Percentiles rank a stretch among this genome's conserved stretches.
Evolutionary conservation across 1,284 basidiomycete genomes (phyloP).

Genomic region (Phaffia rhodozyma): DNA sequence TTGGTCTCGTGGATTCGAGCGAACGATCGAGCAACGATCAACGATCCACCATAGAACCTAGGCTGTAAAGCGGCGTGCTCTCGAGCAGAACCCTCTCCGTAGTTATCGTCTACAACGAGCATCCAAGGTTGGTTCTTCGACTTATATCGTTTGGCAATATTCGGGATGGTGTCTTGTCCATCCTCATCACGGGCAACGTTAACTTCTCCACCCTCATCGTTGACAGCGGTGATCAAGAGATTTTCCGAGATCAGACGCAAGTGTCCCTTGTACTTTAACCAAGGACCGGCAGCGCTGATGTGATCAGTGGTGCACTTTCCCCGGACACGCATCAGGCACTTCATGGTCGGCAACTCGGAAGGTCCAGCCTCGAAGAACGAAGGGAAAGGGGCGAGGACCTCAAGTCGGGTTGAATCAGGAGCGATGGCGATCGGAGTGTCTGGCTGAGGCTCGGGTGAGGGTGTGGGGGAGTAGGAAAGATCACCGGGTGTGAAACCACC

Average conservation of each 20-base stretch:
- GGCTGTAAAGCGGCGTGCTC: constrained; percentile 97
- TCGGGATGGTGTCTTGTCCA: constrained; percentile 69
- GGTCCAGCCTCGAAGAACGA: constrained; percentile 54
- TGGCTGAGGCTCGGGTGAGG: constrained; percentile 62
- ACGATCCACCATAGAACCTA: constrained; percentile 70
- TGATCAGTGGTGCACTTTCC: constrained; percentile 99
- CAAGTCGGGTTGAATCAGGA: constrained; percentile 70
- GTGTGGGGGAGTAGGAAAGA: constrained; percentile 61
- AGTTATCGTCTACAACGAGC: constrained; percentile 77
- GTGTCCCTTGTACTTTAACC: constrained; percentile 95
- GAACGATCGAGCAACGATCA: constrained; percentile 83
- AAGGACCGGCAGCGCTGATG: constrained; percentile 89
- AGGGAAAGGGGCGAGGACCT: constrained; percentile 73
- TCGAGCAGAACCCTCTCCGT: constrained; percentile 76
- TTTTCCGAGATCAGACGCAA: constrained; percentile 94
- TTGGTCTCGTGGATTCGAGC: constrained; percentile 99
- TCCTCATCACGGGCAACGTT: constrained; percentile 71
- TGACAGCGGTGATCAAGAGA: constrained; percentile 67
- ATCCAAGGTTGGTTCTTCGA: constrained; percentile 77
- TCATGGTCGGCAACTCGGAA: constrained; percentile 64
- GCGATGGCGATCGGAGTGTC: constrained; percentile 68
- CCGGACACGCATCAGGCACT: constrained; percentile 77
- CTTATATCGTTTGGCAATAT: constrained; percentile 77
- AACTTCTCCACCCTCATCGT: constrained; percentile 82
- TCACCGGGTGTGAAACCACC: constrained; percentile 75